Evolutionary conservation across 2,329 filamentous ascomycete species (phyloP), one percentile per base, ranked within the genome.

Genomic region (Cordyceps cicadae): DNA sequence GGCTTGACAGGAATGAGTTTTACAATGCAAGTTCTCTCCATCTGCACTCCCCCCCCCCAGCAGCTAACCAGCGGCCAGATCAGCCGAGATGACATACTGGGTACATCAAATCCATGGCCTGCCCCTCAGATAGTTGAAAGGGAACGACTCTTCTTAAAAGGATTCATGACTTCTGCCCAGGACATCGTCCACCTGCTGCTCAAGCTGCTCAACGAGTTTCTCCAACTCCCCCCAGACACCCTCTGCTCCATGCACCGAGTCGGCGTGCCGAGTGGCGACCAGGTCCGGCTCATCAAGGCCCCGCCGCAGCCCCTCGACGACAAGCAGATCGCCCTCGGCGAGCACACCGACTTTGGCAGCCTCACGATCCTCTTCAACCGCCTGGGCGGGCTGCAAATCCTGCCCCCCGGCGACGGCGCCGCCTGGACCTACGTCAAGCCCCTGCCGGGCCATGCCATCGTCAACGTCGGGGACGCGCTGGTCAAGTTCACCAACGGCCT

Each of bases 311-410:
- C 59, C 5, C 6, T 21, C 19, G 59, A 61, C 17, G 59, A 61
- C 41, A n/a, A 37, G 21, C 52, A 50, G 34, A 43, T 61, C 46
- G 53, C 58, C n/a, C 58, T 63, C n/a, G 57, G 62, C 0, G 63
- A 68, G 32, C 74, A 76, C 54, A 76, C 73, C 0, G 74, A 76
- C 63, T 74, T 73, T 37, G 74, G 74, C 26, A 70, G 65, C 51
- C 61, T 76, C n/a, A 75, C 72, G 1, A 64, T 75, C 7, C 67
- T 76, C 12, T 75, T 76, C 63, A 76, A 75, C 54, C 68, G 68
- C 46, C 67, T 76, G 1, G 72, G 74, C 2, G 74, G 74, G 2
- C 64, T 76, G 34, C 74, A 76, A 60, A 70, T 76, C 29, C 64
- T 70, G 1, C 68, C 67, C 32, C 70, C 70, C 2, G 67, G 48